Conservation (phyloP, 768 basidiomycete species). For the Suillus alpinus region DNA sequence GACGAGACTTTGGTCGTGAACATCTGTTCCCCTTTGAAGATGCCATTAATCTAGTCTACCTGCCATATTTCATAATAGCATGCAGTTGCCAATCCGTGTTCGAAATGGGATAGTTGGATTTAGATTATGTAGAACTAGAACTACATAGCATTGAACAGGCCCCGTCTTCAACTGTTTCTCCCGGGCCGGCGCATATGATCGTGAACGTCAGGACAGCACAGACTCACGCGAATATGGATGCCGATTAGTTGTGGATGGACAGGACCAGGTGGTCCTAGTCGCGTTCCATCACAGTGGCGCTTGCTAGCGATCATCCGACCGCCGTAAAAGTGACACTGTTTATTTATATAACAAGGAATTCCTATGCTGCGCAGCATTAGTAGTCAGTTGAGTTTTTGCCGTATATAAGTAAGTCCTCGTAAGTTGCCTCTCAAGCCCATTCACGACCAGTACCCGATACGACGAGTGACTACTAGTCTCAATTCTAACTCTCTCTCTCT, state of each 20-base stretch:
- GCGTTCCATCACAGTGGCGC: background rate
- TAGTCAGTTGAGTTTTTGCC: background rate
- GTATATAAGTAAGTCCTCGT: background rate
- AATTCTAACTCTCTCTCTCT: background rate
- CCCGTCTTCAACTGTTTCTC: background rate
- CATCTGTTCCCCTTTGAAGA: background rate
- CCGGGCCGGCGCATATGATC: background rate
- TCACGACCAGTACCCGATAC: background rate
- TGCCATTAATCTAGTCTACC: background rate
- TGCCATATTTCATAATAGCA: background rate
- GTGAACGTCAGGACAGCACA: background rate
- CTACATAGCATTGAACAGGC: background rate
- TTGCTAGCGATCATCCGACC: background rate
- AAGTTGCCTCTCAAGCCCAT: background rate
- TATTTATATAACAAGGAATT: background rate
- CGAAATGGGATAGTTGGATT: background rate
- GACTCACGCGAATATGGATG: background rate
- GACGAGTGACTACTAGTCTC: background rate
- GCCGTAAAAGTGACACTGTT: background rate
- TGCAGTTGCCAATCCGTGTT: background rate
- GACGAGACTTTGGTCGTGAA: conserved; percentile 2
- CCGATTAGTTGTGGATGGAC: background rate
- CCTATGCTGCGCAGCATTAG: background rate
- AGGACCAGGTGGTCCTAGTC: background rate
- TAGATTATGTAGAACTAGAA: background rate